Conservation (phyloP, 768 basidiomycete genomes). For the Trametes sanguinea region DNA sequence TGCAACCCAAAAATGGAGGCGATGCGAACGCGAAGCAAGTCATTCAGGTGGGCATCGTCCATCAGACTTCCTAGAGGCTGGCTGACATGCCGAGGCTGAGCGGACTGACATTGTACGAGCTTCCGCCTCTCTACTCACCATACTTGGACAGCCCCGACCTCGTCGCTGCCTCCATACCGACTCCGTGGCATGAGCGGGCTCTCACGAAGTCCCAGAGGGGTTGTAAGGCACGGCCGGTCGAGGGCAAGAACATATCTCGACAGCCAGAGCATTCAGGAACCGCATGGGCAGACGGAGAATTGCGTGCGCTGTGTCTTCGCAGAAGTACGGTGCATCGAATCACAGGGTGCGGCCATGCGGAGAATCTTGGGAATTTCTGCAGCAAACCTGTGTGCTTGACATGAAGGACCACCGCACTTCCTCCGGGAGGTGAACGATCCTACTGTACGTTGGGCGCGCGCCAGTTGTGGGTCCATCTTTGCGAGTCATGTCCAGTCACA, state of each 20-base stretch:
- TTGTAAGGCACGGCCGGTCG: neutral
- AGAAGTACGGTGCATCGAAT: neutral
- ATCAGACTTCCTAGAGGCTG: slow-evolving; percentile 17
- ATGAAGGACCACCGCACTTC: no score
- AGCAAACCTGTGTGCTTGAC: neutral
- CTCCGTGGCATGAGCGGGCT: neutral
- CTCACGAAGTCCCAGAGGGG: neutral
- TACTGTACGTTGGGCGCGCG: neutral
- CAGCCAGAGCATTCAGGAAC: neutral
- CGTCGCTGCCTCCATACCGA: neutral
- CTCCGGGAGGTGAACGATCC: no score
- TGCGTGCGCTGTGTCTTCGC: neutral
- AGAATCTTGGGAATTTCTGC: slow-evolving; percentile 7
- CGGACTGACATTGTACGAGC: neutral
- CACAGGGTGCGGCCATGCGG: slow-evolving; percentile 5
- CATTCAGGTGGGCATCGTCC: slow-evolving; percentile 9
- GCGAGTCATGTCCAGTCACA: slow-evolving; percentile 12
- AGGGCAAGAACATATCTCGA: neutral
- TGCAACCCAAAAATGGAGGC: slow-evolving; percentile 11
- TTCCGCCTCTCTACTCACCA: slow-evolving; percentile 4
- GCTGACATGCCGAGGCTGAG: slow-evolving; percentile 10
- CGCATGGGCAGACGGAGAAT: slow-evolving; percentile 13
- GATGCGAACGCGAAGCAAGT: slow-evolving; percentile 13
- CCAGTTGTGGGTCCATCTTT: slow-evolving; percentile 10
- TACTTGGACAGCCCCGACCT: neutral